These are phyloP conservation scores for Tolypocladium album DNA, from an alignment of 2,329 filamentous ascomycete genomes.

Conservation along the genomic window DNA sequence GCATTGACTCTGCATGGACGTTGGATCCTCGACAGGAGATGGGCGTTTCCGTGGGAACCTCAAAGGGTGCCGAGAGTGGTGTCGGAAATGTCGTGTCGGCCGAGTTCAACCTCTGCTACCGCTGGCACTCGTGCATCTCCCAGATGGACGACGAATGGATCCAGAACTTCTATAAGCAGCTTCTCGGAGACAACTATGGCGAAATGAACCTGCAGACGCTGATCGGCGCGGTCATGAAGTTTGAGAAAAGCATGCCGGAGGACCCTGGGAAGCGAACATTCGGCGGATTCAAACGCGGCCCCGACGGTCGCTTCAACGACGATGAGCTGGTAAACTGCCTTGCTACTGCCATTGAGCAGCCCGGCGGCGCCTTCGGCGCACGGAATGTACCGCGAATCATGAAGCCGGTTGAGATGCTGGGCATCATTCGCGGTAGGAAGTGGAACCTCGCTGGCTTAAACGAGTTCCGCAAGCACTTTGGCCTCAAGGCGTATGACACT, in stretches of 20 bases:
- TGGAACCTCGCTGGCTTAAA: constrained; percentile 75
- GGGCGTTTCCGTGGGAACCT: constrained; percentile 41
- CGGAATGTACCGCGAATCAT: constrained; percentile 65
- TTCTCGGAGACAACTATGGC: constrained; percentile 46
- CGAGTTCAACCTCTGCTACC: constrained; percentile 82
- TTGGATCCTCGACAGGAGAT: constrained; percentile 66
- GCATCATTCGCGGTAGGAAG: constrained; percentile 63
- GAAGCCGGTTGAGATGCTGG: constrained; percentile 67
- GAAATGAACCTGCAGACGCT: constrained; percentile 51
- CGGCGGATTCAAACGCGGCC: constrained; percentile 50
- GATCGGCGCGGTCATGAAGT: constrained; percentile 49
- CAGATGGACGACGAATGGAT: constrained; percentile 71
- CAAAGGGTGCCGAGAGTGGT: constrained; percentile 53
- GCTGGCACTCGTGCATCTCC: constrained; percentile 74
- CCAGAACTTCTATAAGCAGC: constrained; percentile 51
- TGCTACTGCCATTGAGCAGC: constrained; percentile 60
- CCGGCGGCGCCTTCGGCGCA: constrained; percentile 62
- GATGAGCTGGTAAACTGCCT: constrained; percentile 67
- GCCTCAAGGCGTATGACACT: constrained; percentile 60
- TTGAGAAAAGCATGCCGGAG: constrained; percentile 46
- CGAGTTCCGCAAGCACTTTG: constrained; percentile 77
- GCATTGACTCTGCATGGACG: constrained; percentile 63
- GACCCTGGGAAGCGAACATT: constrained; percentile 64
- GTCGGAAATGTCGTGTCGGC: constrained; percentile 76
- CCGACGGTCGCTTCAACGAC: constrained; percentile 61